Percentiles rank a stretch among this genome's conserved stretches.
Evolutionary conservation across 176 grass and related monocot species (phyloP).

Genomic region (Elaeis guineensis): DNA sequence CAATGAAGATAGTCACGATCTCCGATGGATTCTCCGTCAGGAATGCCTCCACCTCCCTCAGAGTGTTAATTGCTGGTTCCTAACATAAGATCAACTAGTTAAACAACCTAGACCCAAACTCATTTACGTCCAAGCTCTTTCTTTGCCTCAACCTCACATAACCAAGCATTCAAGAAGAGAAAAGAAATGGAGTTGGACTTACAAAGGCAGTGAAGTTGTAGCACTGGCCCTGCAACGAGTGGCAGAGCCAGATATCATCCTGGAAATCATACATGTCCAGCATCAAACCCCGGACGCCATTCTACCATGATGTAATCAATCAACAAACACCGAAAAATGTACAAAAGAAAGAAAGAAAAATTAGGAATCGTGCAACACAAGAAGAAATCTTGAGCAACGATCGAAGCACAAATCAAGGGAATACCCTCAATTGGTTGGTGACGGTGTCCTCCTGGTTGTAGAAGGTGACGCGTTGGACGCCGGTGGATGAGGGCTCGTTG

Average conservation of each 20-base stretch:
- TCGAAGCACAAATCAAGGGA: background rate
- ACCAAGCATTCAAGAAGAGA: background rate
- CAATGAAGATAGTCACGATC: slow-evolving; percentile 90
- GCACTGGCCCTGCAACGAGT: slow-evolving; percentile 90
- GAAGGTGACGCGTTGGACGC: slow-evolving; percentile 78
- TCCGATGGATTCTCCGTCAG: slow-evolving; percentile 79
- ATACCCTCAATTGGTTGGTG: slow-evolving; percentile 81
- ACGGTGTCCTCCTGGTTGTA: slow-evolving; percentile 97
- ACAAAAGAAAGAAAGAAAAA: background rate
- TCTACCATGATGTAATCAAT: slow-evolving; percentile 40
- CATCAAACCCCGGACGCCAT: slow-evolving; percentile 86
- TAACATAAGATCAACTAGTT: slow-evolving; percentile 29
- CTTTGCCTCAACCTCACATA: no score
- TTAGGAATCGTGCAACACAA: no score
- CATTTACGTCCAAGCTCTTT: no score
- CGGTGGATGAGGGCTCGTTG: slow-evolving; percentile 65
- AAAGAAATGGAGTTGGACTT: slow-evolving; percentile 23
- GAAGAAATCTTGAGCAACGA: no score
- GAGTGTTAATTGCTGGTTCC: slow-evolving; percentile 82
- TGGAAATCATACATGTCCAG: slow-evolving; percentile 96
- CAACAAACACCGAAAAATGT: background rate
- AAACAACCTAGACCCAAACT: no score
- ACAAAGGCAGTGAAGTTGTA: slow-evolving; percentile 97
- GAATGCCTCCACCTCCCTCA: slow-evolving; percentile 91
- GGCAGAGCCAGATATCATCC: slow-evolving; percentile 84